phyloP scores from a whole-genome alignment of 495 filamentous ascomycete species.

The Podospora pseudoanserina region DNA sequence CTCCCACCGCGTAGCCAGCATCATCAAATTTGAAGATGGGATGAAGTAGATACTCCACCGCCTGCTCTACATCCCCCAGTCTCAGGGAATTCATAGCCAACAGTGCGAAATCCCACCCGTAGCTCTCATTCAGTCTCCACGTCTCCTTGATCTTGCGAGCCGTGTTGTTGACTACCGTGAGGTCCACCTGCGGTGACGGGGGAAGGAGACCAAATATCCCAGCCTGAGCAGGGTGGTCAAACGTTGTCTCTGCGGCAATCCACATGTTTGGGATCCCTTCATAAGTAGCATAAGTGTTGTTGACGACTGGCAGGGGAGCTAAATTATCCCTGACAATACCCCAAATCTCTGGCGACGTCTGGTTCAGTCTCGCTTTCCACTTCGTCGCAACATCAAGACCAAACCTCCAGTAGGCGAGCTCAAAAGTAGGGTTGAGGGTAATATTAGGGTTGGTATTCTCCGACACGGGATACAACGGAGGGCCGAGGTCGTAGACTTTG shows the following conservation, averaged over 20 bases:
- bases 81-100: conserved; percentile 52
- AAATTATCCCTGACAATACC: conserved; percentile 40
- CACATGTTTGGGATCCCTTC: conserved; percentile 51
- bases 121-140: conserved; percentile 48
- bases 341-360: conserved; percentile 39
- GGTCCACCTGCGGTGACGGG: conserved; percentile 40
- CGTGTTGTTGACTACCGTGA: conserved; percentile 41
- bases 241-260: conserved; percentile 39
- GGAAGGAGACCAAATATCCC: conserved; percentile 50
- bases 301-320: conserved; percentile 44
- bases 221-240: conserved; percentile 51
- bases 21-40: conserved; percentile 48
- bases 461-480: conserved; percentile 51
- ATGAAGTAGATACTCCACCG: conserved; percentile 48
- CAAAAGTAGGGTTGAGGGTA: conserved; percentile 50
- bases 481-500: conserved; percentile 46
- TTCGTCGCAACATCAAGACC: conserved; percentile 41
- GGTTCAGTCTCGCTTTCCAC: conserved; percentile 41
- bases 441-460: conserved; percentile 51
- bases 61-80: conserved; percentile 43
- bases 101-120: conserved; percentile 54
- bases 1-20: conserved; percentile 51
- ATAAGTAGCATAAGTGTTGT: conserved; percentile 47
- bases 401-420: conserved; percentile 53
- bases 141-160: conserved; percentile 41